Evolutionary conservation across 139 green algal species (phyloP).

Genomic region (Asterochloris sp.): DNA sequence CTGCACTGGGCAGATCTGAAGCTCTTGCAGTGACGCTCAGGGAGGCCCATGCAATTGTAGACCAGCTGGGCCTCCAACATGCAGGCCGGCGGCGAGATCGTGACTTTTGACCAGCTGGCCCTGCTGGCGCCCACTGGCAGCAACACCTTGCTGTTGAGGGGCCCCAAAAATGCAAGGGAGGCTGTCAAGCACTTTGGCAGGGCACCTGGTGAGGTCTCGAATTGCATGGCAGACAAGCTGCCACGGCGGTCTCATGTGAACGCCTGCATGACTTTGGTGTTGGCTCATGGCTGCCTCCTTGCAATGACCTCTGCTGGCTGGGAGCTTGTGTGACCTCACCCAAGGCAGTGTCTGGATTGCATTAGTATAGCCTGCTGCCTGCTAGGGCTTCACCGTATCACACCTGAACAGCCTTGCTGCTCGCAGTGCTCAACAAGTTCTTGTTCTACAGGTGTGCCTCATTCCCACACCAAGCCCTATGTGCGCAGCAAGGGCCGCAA

Average conservation of each 20-base stretch:
- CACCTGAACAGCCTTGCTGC: too few species aligned
- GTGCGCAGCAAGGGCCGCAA: constrained; percentile 96
- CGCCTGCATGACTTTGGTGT: too few species aligned
- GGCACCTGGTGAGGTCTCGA: constrained; percentile 54
- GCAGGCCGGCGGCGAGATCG: constrained; percentile 90
- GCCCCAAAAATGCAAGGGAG: constrained; percentile 93
- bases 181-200: constrained; percentile 96
- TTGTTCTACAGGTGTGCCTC: constrained; percentile 58
- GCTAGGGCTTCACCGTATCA: too few species aligned
- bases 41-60: too few species aligned
- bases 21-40: too few species aligned
- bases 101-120: constrained; percentile 99
- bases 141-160: constrained; percentile 90
- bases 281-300: too few species aligned
- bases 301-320: too few species aligned
- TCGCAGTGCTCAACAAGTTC: too few species aligned
- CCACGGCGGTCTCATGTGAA: too few species aligned
- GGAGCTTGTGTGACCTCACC: too few species aligned
- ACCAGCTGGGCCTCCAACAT: background rate
- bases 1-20: too few species aligned
- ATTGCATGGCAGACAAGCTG: too few species aligned
- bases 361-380: background rate
- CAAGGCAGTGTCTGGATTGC: background rate
- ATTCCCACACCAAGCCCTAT: constrained; percentile 91
- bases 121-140: constrained; percentile 88